Evolutionary conservation across 106 monocot genomes (phyloP), one percentile per base, ranked within the genome.

Genomic region (Acorus calamus): DNA sequence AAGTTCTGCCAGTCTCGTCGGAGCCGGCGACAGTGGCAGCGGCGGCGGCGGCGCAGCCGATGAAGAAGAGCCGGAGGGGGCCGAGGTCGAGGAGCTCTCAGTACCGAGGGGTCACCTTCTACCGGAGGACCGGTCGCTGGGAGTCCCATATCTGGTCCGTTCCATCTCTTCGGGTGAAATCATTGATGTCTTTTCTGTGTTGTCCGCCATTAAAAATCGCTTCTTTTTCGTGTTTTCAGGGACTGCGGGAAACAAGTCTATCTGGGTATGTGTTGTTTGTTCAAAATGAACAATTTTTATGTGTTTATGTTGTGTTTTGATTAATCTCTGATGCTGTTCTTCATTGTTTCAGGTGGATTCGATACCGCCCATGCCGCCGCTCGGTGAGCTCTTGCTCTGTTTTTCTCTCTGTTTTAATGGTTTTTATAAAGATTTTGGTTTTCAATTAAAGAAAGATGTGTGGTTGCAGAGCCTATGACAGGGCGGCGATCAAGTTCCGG

Each of bases 111-210:
- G 96, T 96, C 57, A 96, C 96, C 47, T 96, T 96, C 70, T 96
- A 96, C 73, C 70, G 96, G 60, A 80, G 96, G 57, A 91, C 91
- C 13, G 91, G 96, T 52, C 79, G 96, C 50, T 96, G 96, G 96
- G 96, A 96, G 74, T 96, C 96, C 47, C 96, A 96, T 65, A 96
- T 96, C 58, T 96, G 96, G 96, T 96, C 14, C 64, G 77, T 68
- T 28, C n/a, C 28, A 28, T 28, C 28, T 28, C 28, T 28, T 28
- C 28, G 28, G 28, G 28, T 28, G 28, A 28, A 28, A 28, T 28
- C 28, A 46, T 52, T 43, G 42, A 14, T 4, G 43, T 43, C 48
- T 52, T 4, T 13, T 44, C 5, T 47, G 55, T n/a, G n/a, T 42
- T 13, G 10, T 56, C 48, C 51, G 2, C 8, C 47, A 50, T n/a